Evolutionary conservation across 2,329 filamentous ascomycete genomes (phyloP), one percentile per base, ranked within the genome.

Genomic region (Calonectria honghensis): DNA sequence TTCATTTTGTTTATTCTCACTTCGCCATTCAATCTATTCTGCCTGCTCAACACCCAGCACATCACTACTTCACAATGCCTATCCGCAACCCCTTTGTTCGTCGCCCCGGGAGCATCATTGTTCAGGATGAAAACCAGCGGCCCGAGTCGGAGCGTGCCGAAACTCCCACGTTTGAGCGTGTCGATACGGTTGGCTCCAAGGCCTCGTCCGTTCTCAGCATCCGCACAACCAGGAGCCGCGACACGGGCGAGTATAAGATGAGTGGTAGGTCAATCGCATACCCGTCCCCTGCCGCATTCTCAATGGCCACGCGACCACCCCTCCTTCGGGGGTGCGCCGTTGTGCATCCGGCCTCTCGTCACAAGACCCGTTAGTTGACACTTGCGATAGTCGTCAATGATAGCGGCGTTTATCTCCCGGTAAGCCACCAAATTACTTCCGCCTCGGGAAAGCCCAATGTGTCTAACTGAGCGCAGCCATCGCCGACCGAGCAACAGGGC

Each of bases 401-500:
- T 86, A 97, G 94, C 84, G 96, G 96, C 79, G 94, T 98, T 76
- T 98, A 98, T 87, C 91, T 98, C 79, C 96, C 96, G 80, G 95
- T 97, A 92, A 86, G 91, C 32, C 64, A 72, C 41, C 31, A 69
- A 69, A 24, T 57, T 52, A 67, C 45, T 37, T 32, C 45, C 45
- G 9, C 32, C 35, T 14, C 6, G 9, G 13, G 35, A 16, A 10
- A 48, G 54, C 50, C 50, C 39, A 31, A 31, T 70, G 20, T 64
- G 64, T 48, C 69, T 77, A 68, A 75, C 72, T 54, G 75, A 39
- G 70, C 71, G 64, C 73, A 96, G 91, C 96, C 96, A n/a, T 98
- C 96, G 11, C 95, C 96, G 3, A 91, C 93, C 18, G 95, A 98
- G 85, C 95, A 95, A 84, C 95, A 95, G 82, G 90, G 90, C 76